Conservation (phyloP, 352 stramenopile genomes). For the Saprolegnia parasitica region DNA sequence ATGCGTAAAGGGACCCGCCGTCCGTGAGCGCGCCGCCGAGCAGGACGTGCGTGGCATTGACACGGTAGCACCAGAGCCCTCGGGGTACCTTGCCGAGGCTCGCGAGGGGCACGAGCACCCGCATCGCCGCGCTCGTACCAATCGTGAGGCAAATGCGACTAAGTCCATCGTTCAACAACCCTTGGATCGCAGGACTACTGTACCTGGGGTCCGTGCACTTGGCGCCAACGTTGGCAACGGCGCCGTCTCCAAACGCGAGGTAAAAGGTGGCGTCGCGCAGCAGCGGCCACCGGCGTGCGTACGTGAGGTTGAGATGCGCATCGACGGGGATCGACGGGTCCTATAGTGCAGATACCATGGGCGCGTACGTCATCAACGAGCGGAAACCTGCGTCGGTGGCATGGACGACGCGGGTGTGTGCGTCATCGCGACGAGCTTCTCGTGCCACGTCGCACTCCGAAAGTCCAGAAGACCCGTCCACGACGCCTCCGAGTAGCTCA, state of each 20-base stretch:
- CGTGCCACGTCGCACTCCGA: constrained; percentile 75
- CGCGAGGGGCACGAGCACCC: constrained; percentile 70
- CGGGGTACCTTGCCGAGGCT: constrained; percentile 71
- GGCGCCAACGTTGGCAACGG: constrained; percentile 92
- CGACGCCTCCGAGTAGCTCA: constrained; percentile 92
- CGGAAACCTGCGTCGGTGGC: constrained; percentile 33
- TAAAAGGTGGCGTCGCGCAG: constrained; percentile 68
- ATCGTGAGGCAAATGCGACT: constrained; percentile 91
- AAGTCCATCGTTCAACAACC: constrained; percentile 28
- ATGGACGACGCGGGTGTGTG: constrained; percentile 66
- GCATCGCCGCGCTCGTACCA: constrained; percentile 90
- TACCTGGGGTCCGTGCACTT: constrained; percentile 84
- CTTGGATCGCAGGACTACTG: no score
- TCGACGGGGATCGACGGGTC: constrained; percentile 64
- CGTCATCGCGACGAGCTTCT: constrained; percentile 68
- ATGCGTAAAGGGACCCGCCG: constrained; percentile 94
- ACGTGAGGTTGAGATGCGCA: constrained; percentile 42
- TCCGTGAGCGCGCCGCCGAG: constrained; percentile 94
- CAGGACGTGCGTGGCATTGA: constrained; percentile 78
- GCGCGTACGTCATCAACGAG: background rate
- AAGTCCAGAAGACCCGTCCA: constrained; percentile 94
- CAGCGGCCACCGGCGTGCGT: constrained; percentile 72
- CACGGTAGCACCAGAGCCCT: constrained; percentile 93
- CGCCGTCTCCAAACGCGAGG: constrained; percentile 89
- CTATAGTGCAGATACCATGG: background rate